Evolutionary conservation across 345 rosid species (phyloP).

Genomic region (Moricandia moricandioides): DNA sequence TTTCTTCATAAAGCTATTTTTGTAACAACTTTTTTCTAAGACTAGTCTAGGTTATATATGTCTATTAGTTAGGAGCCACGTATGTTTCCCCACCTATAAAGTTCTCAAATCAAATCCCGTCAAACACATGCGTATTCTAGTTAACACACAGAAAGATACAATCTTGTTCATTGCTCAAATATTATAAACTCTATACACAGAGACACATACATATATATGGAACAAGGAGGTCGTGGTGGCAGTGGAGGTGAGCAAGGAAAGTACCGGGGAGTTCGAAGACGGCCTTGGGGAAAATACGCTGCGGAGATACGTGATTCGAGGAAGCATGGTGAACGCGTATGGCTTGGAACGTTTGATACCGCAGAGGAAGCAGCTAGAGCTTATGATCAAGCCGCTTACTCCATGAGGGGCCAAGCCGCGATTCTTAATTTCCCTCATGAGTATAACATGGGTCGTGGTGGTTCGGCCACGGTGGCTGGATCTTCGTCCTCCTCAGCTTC

Average conservation of each 20-base stretch:
- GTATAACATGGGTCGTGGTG: slow-evolving; percentile 46
- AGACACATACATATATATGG: slow-evolving; percentile 5
- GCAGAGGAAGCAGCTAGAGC: slow-evolving; percentile 94
- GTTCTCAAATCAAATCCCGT: slow-evolving; percentile 1
- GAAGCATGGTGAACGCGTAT: slow-evolving; percentile 71
- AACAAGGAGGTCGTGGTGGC: slow-evolving; percentile 32
- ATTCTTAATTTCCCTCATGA: slow-evolving; percentile 75
- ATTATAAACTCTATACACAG: background rate
- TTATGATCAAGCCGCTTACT: slow-evolving; percentile 75
- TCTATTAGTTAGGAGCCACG: slow-evolving; percentile 12
- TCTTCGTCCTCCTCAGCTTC: slow-evolving; percentile 37
- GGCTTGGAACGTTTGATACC: slow-evolving; percentile 87
- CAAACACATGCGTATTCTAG: slow-evolving; percentile 28
- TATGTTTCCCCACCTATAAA: slow-evolving; percentile 22
- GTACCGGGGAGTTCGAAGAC: slow-evolving; percentile 72
- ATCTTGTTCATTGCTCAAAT: slow-evolving; percentile 8
- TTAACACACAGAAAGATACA: background rate
- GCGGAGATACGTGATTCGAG: slow-evolving; percentile 87
- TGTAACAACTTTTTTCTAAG: too few species aligned
- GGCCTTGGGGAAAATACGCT: slow-evolving; percentile 95
- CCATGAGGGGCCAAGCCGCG: slow-evolving; percentile 83
- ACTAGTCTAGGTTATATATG: too few species aligned
- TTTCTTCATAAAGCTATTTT: too few species aligned
- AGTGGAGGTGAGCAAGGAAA: slow-evolving; percentile 33
- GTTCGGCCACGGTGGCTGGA: background rate